Conservation (phyloP, 306 rosid species). For the Echinosophora koreensis region DNA sequence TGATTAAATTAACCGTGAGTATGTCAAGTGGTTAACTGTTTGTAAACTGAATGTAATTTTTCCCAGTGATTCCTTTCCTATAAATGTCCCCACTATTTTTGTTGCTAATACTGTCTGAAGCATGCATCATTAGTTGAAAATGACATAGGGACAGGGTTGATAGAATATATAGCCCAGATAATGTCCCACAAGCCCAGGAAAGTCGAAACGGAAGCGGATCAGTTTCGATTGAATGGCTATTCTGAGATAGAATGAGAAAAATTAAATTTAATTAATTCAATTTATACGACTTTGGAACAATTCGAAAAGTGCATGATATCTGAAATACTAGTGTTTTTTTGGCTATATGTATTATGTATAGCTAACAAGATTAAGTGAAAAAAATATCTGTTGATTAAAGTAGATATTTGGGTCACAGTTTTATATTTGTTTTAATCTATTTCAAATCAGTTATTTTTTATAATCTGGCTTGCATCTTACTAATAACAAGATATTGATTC, state of each 20-base stretch:
- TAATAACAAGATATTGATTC: conserved; percentile 18
- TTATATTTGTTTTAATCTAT: background rate
- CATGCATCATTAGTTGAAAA: background rate
- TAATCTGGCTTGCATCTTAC: conserved; percentile 21
- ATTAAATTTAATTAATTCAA: too few species aligned
- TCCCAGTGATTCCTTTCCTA: background rate
- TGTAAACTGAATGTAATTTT: background rate
- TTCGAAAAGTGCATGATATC: background rate
- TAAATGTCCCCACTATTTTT: background rate
- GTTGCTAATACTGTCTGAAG: background rate
- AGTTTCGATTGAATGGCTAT: too few species aligned
- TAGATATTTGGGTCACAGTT: background rate
- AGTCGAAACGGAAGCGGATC: too few species aligned
- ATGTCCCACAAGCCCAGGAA: conserved; percentile 5
- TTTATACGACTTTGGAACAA: too few species aligned
- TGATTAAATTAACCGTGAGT: background rate
- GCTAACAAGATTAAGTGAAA: too few species aligned
- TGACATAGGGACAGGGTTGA: background rate
- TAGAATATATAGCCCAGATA: background rate
- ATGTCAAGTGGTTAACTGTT: background rate
- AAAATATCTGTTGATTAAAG: background rate
- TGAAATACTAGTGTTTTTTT: background rate
- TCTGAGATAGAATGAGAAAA: too few species aligned
- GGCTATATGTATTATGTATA: too few species aligned
- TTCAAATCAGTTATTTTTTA: background rate